These are phyloP conservation scores for Phytophthora quininea DNA, from an alignment of 352 stramenopile genomes.

Conservation along the genomic window DNA sequence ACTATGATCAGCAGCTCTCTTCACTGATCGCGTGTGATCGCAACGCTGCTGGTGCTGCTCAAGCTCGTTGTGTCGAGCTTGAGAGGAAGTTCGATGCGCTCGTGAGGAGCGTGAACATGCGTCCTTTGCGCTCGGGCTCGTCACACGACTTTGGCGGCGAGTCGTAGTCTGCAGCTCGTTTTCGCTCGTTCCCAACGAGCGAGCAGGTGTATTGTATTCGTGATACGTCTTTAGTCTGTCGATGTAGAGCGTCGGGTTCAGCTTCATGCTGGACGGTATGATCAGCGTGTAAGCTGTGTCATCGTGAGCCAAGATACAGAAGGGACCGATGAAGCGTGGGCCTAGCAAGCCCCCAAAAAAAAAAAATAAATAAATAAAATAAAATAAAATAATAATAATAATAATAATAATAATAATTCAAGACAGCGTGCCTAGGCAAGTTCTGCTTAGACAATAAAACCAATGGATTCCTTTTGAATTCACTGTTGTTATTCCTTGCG, in stretches of 20 bases:
- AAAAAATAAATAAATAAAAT: no score
- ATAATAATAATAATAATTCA: background rate
- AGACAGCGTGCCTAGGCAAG: background rate
- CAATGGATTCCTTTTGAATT: conserved; percentile 1
- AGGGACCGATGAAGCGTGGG: background rate
- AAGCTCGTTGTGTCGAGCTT: background rate
- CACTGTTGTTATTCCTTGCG: background rate
- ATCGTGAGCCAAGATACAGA: background rate
- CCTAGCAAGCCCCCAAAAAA: background rate
- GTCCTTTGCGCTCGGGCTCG: background rate
- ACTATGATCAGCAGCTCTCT: no score
- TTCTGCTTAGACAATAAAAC: background rate
- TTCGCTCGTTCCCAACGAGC: background rate
- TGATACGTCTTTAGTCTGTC: background rate
- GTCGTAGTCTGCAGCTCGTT: background rate
- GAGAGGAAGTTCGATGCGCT: background rate
- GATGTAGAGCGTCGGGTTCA: background rate
- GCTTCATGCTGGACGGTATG: background rate
- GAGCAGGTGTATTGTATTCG: background rate
- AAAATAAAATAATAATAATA: background rate
- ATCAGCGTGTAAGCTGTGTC: background rate
- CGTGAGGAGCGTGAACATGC: background rate
- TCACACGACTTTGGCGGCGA: background rate
- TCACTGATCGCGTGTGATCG: no score
- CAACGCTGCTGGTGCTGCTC: no score